phyloP scores from a whole-genome alignment of 805 yeast genomes.

The Debaryomyces prosopidis region DNA sequence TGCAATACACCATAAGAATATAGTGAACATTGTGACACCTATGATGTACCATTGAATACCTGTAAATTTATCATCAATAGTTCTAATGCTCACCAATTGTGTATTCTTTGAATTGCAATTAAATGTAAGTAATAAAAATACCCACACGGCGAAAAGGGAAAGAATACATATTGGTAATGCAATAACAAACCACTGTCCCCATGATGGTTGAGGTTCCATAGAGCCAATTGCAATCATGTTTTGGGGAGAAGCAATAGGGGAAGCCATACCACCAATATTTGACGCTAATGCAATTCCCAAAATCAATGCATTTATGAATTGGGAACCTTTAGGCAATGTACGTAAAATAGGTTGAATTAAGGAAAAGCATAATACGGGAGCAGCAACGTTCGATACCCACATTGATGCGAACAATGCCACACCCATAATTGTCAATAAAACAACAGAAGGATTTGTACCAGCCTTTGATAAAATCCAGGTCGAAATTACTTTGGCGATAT shows the following conservation, averaged over 20 bases:
- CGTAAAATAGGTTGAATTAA: constrained; percentile 50
- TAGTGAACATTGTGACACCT: constrained; percentile 67
- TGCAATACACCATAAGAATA: constrained; percentile 86
- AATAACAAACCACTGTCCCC: constrained; percentile 59
- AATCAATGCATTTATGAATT: constrained; percentile 41
- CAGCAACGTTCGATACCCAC: constrained; percentile 62
- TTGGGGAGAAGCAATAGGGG: constrained; percentile 57
- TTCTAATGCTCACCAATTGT: constrained; percentile 56
- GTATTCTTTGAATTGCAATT: constrained; percentile 50
- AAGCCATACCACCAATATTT: constrained; percentile 55
- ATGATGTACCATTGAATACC: constrained; percentile 74
- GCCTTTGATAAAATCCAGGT: constrained; percentile 51
- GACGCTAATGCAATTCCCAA: constrained; percentile 53
- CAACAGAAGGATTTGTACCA: constrained; percentile 51
- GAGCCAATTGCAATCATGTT: constrained; percentile 56
- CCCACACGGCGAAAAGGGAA: constrained; percentile 44
- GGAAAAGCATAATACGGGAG: constrained; percentile 55
- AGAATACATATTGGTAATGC: constrained; percentile 48
- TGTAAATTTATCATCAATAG: constrained; percentile 66
- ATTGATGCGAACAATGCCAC: constrained; percentile 53
- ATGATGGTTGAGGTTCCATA: constrained; percentile 51
- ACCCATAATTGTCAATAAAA: constrained; percentile 49
- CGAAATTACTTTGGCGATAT: constrained; percentile 50
- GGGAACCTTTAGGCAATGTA: constrained; percentile 42
- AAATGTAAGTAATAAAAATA: constrained; percentile 54